A percentile compares a stretch with the other conserved stretches of the same genome.
Evolutionary conservation across 139 green algal species (phyloP).

Genomic region (Coelastrella sp.): DNA sequence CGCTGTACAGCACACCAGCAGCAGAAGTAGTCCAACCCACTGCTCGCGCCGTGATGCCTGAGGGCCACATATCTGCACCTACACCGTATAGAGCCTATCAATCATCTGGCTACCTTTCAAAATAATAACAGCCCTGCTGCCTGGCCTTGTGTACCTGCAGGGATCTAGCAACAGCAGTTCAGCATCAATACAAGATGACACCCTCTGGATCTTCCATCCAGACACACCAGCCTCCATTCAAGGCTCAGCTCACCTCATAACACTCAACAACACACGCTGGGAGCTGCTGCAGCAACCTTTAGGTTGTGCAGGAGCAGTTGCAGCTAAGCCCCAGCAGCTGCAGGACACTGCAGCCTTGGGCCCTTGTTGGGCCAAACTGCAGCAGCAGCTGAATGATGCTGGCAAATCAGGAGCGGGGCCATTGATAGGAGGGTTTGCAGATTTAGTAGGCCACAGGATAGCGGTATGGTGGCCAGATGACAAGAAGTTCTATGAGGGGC

Average conservation of each 20-base stretch:
- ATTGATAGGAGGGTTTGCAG: background rate
- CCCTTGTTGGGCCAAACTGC: background rate
- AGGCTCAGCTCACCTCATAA: background rate
- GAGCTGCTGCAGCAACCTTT: background rate
- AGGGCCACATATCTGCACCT: too few species aligned
- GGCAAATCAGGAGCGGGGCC: background rate
- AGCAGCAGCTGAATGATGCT: background rate
- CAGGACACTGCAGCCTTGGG: background rate
- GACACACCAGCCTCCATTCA: background rate
- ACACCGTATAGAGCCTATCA: too few species aligned
- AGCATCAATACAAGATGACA: background rate
- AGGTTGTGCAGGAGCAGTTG: background rate
- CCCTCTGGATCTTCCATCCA: slow-evolving; percentile 1
- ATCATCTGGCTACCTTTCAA: too few species aligned
- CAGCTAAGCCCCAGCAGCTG: background rate
- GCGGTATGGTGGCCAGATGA: slow-evolving; percentile 8
- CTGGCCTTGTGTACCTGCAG: too few species aligned
- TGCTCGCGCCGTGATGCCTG: too few species aligned
- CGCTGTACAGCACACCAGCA: background rate
- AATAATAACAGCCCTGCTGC: too few species aligned
- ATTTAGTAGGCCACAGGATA: background rate
- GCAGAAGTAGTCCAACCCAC: too few species aligned
- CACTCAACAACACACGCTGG: background rate
- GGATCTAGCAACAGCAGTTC: background rate
- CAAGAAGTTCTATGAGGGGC: background rate